Percentiles rank a stretch among this genome's conserved stretches.
Conservation (phyloP, 805 yeast genomes). For the Metschnikowia cubensis region DNA sequence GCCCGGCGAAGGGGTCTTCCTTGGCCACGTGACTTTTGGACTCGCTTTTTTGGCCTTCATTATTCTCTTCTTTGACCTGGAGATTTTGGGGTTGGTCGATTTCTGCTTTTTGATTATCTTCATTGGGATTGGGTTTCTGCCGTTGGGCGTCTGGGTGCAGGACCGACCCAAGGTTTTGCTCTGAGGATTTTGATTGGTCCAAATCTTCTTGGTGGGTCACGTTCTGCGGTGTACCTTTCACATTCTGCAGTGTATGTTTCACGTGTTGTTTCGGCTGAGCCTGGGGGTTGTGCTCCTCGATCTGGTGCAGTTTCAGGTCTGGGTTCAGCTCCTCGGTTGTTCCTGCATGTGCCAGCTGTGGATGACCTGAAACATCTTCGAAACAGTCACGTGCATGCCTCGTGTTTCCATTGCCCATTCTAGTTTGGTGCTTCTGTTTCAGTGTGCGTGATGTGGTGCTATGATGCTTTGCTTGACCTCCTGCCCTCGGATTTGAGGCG, state of each 20-base stretch:
- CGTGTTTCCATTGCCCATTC: background rate
- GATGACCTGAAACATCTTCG: background rate
- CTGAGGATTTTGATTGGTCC: background rate
- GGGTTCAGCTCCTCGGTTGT: background rate
- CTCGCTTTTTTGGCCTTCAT: too few species aligned
- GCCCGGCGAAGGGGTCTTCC: conserved; percentile 47
- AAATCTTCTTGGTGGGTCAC: background rate
- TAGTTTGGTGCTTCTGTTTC: background rate
- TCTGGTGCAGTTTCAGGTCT: background rate
- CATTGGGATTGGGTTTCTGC: too few species aligned
- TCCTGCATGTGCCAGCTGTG: too few species aligned
- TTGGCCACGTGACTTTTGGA: background rate
- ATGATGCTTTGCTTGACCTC: background rate
- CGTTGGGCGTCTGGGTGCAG: too few species aligned
- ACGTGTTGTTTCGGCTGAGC: background rate
- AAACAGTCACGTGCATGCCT: background rate
- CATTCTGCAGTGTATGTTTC: background rate
- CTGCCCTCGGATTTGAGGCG: background rate
- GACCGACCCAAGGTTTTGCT: too few species aligned
- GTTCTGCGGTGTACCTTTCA: background rate
- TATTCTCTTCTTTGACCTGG: too few species aligned
- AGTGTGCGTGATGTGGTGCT: background rate
- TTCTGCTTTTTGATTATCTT: too few species aligned
- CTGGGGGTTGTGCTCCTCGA: background rate
- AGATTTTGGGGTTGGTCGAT: background rate